Evolutionary conservation across 345 rosid species (phyloP), one percentile per base, ranked within the genome.

Genomic region (Eucalyptus tenuipes): DNA sequence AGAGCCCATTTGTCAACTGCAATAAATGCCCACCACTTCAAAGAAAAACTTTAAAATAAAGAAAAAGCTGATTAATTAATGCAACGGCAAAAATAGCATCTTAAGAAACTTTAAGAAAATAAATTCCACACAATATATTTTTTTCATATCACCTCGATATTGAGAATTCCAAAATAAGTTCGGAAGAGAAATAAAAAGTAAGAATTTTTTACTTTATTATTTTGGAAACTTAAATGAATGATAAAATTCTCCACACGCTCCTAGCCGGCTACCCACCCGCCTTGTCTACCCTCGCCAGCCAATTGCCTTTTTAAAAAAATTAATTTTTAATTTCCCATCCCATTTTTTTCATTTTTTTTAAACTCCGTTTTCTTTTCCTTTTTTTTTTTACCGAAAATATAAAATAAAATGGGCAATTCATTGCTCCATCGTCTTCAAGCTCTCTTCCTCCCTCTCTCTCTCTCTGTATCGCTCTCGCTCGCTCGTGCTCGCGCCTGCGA

Each of bases 81-180:
- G 80, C 80, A 33, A 68, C 1, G 80, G 25, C 25, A 0, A 66
- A 66, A 66, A 66, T 66, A 66, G 12, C 79, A 66, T 31, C 20
- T 66, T 0, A 66, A 31, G 22, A 31, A 66, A 31, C 12, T 16
- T 31, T 9, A 66, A 66, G 12, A 33, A 71, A 37, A 1, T 71
- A 33, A 68, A 33, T 71, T 71, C 10, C 25, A 71, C 7, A 33
- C 25, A 4, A 31, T 17, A 66, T 31, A 17, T 33, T 37, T 33
- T 20, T 68, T 71, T 18, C 11, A 3, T 12, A 71, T 6, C 40
- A 68, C 13, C 45, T 33, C 2, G 0, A 33, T 18, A 71, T 33
- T 71, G 40, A 71, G 0, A 52, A 4, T 52, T 52, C 0, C 10
- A 52, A 52, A 52, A 52, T 18, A 20, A 0, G 8, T 20, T 8